These are phyloP conservation scores for Neckera pumila DNA, from an alignment of 225 moss, liverwort and hornwort genomes.

Conservation along the genomic window DNA sequence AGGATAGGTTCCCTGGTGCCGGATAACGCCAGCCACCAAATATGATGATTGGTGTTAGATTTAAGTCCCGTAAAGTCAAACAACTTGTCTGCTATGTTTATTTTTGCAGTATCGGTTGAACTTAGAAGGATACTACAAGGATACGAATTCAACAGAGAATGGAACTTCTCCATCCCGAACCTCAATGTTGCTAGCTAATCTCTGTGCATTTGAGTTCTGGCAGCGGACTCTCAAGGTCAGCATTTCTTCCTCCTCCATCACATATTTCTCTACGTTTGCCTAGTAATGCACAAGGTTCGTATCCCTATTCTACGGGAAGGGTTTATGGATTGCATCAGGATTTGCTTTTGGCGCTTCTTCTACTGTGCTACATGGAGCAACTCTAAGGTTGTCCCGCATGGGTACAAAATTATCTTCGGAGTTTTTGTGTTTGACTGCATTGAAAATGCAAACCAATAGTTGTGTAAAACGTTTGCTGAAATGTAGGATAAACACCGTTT, in stretches of 20 bases:
- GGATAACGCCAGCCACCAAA: background rate
- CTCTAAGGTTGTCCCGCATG: background rate
- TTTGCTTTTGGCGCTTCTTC: background rate
- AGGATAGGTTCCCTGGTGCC: background rate
- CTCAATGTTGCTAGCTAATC: constrained; percentile 42
- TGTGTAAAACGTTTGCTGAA: background rate
- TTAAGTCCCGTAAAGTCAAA: background rate
- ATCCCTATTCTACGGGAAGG: background rate
- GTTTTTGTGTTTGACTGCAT: background rate
- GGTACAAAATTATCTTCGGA: background rate
- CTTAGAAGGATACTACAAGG: constrained; percentile 33
- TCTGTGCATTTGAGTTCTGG: constrained; percentile 60
- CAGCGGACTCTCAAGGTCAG: constrained; percentile 45
- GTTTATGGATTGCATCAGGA: background rate
- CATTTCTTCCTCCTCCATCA: background rate
- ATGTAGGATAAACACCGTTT: constrained; percentile 41
- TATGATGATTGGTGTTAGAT: background rate
- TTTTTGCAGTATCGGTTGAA: constrained; percentile 28
- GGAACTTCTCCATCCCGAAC: constrained; percentile 9
- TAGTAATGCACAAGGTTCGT: background rate
- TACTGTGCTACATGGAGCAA: background rate
- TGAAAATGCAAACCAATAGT: background rate
- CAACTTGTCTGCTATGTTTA: background rate
- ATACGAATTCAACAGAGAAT: background rate
- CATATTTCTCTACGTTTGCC: background rate